These are phyloP conservation scores for Coriolopsis trogii DNA, from an alignment of 1,284 basidiomycete genomes.

Conservation along the genomic window DNA sequence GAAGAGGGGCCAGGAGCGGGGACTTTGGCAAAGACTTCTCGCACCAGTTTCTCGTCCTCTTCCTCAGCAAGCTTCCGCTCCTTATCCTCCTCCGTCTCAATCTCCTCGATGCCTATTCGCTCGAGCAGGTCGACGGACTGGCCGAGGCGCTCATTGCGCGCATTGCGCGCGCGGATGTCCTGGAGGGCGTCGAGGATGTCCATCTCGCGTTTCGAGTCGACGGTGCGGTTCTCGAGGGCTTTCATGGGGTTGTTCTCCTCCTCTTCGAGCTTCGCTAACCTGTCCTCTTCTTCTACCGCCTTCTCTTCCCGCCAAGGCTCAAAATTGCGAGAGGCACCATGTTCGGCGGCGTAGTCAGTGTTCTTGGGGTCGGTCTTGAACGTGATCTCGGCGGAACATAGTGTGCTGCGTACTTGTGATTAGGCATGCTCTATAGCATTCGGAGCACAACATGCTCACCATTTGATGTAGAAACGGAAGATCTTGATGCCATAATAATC, in stretches of 20 bases:
- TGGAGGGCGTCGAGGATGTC: slow-evolving; percentile 96
- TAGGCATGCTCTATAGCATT: neutral
- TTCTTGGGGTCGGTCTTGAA: slow-evolving; percentile 99
- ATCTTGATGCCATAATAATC: slow-evolving; percentile 99
- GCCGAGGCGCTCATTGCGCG: slow-evolving; percentile 84
- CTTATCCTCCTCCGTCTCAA: slow-evolving; percentile 71
- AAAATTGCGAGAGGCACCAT: slow-evolving; percentile 93
- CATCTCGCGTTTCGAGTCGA: slow-evolving; percentile 96
- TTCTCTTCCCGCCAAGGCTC: slow-evolving; percentile 88
- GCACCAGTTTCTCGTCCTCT: slow-evolving; percentile 90
- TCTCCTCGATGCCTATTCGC: slow-evolving; percentile 59
- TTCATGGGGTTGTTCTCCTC: slow-evolving; percentile 98
- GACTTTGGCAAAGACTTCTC: slow-evolving; percentile 85
- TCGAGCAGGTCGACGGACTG: slow-evolving; percentile 66
- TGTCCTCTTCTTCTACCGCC: slow-evolving; percentile 75
- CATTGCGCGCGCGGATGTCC: slow-evolving; percentile 92
- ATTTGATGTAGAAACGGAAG: slow-evolving; percentile 85
- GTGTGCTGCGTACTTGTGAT: slow-evolving; percentile 56
- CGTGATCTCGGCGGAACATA: slow-evolving; percentile 97
- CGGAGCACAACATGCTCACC: slow-evolving; percentile 44
- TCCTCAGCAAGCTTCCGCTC: slow-evolving; percentile 74
- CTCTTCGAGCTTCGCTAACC: slow-evolving; percentile 78
- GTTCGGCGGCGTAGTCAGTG: slow-evolving; percentile 91
- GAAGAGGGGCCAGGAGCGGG: slow-evolving; percentile 41
- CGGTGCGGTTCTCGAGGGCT: slow-evolving; percentile 88